Evolutionary conservation across 106 monocot species (phyloP), one percentile per base, ranked within the genome.

Genomic region (Dendrobium officinale): DNA sequence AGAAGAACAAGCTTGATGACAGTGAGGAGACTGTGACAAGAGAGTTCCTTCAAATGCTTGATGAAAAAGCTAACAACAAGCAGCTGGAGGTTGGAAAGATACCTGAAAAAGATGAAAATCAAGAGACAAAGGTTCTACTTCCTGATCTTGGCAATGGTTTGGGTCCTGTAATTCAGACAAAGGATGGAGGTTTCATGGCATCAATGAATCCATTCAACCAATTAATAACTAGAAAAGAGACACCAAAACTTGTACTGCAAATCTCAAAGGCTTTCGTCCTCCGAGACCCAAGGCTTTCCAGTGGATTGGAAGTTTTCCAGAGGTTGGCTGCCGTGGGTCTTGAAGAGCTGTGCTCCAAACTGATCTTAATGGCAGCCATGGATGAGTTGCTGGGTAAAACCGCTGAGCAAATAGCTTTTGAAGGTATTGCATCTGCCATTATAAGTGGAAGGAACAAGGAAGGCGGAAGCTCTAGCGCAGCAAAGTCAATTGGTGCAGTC

Each of bases 1-100:
- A 83, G 79, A 15, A 66, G 64, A 24, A 66, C n/a, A 15, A 77
- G 10, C 80, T 91, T 27, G 88, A 89, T 27, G 40, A 82, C 40
- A 83, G 89, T 7, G 92, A 95, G 55, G 90, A 92, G 82, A 89
- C 45, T 24, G 82, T 87, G 77, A 92, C 90, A 5, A 89, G 72
- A 64, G 90, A 95, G 75, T 95, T 87, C 78, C 92, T 95, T 29
- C 79, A 85, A 75, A 83, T 90, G 92, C 87, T 95, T 42, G 87
- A 95, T 54, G 7, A 85, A 27, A 83, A 86, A 55, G 86, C 58
- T 6, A 66, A 59, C 5, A 47, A 67, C 48, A 51, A 79, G 8
- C 67, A 47, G 26, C 82, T 78, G n/a, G 55, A 43, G 16, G 75
- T 43, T 51, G 51, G 15, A 51, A 51, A 13, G 10, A 13, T 51